phyloP scores from a whole-genome alignment of 257 asterid genomes.

The Salvia splendens region DNA sequence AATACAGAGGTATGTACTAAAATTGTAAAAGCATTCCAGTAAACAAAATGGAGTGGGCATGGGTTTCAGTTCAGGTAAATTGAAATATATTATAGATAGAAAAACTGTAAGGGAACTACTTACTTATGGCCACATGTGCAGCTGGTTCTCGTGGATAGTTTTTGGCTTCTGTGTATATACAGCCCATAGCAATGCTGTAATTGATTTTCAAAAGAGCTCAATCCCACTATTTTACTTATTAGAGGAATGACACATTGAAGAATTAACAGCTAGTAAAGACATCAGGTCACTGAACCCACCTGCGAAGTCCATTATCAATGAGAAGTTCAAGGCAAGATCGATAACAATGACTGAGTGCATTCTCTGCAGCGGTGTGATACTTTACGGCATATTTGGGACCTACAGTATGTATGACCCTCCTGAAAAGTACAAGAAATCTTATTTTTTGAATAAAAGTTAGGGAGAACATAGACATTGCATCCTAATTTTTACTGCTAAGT shows the following conservation, averaged over 20 bases:
- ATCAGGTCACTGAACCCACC: constrained; percentile 46
- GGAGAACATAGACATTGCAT: constrained; percentile 1
- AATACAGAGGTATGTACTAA: constrained; percentile 9
- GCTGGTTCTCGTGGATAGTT: constrained; percentile 99
- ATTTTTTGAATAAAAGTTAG: constrained; percentile 6
- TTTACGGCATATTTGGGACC: constrained; percentile 98
- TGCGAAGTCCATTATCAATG: constrained; percentile 63
- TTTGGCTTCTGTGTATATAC: constrained; percentile 93
- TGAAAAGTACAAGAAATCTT: constrained; percentile 43
- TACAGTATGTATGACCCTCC: constrained; percentile 97
- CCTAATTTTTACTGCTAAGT: neutral
- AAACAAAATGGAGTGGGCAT: neutral
- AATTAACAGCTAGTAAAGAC: constrained; percentile 25
- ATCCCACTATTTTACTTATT: constrained; percentile 29
- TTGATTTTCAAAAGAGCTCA: constrained; percentile 28
- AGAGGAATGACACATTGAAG: constrained; percentile 25
- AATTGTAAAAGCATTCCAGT: neutral
- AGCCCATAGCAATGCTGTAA: constrained; percentile 94
- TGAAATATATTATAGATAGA: constrained; percentile 17
- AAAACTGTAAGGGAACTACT: constrained; percentile 32
- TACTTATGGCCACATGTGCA: constrained; percentile 97
- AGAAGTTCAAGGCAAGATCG: constrained; percentile 71
- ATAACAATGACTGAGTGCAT: constrained; percentile 96
- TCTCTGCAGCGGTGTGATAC: constrained; percentile 98
- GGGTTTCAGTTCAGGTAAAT: constrained; percentile 15